Evolutionary conservation across 2,329 filamentous ascomycete genomes (phyloP).

Genomic region (Falciphora oryzae): DNA sequence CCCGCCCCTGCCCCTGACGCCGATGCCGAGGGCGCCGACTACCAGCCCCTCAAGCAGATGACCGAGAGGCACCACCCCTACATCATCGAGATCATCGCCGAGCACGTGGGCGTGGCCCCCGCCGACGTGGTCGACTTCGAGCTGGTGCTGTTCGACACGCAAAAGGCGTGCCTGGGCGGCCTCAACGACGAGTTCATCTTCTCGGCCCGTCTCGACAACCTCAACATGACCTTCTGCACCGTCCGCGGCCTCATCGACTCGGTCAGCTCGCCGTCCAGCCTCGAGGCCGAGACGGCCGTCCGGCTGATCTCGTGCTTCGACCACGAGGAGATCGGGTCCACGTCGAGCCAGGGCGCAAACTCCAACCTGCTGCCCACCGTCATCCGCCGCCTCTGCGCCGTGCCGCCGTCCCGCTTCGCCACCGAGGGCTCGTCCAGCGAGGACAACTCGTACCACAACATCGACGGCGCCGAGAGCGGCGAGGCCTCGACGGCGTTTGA

Average conservation of each 20-base stretch:
- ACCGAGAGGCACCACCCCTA: conserved; percentile 83
- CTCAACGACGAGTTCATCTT: conserved; percentile 93
- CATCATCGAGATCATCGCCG: conserved; percentile 77
- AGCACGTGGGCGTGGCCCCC: conserved; percentile 65
- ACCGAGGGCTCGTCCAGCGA: conserved; percentile 34
- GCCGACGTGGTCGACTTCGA: conserved; percentile 87
- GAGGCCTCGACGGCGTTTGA: conserved; percentile 80
- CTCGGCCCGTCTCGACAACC: conserved; percentile 90
- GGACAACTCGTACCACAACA: conserved; percentile 59
- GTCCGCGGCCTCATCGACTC: conserved; percentile 81
- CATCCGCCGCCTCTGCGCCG: conserved; percentile 75
- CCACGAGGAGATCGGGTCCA: conserved; percentile 94
- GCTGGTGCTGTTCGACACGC: conserved; percentile 93
- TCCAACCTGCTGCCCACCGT: conserved; percentile 87
- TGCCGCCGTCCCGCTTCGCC: conserved; percentile 53
- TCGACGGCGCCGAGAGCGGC: conserved; percentile 44
- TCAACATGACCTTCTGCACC: conserved; percentile 94
- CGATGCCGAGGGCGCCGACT: conserved; percentile 43
- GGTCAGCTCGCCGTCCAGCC: conserved; percentile 52
- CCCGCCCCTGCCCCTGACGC: conserved; percentile 31
- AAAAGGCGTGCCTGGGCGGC: conserved; percentile 83
- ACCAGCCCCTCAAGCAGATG: conserved; percentile 70
- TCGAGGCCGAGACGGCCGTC: conserved; percentile 64
- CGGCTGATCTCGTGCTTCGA: conserved; percentile 94
- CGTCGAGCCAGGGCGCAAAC: conserved; percentile 86